Percentiles rank a stretch among this genome's conserved stretches.
These are phyloP conservation scores for Magnaporthiopsis poae DNA, from an alignment of 2,329 filamentous ascomycete genomes.

Conservation along the genomic window DNA sequence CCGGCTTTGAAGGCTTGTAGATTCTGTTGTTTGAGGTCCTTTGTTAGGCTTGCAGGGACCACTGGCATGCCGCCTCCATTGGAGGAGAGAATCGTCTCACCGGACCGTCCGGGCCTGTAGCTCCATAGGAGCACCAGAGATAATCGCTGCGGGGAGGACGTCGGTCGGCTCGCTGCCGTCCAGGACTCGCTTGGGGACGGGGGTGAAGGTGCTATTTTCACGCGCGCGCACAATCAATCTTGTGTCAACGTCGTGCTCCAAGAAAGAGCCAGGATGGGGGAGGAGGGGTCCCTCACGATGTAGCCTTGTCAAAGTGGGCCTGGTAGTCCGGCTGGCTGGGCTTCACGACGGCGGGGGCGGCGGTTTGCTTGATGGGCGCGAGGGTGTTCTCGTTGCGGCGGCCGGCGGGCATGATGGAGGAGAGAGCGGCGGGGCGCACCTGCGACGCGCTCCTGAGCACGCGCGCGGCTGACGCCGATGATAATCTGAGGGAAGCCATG, in stretches of 20 bases:
- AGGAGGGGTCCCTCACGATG: conserved; percentile 56
- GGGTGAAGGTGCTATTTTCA: conserved; percentile 66
- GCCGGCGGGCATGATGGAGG: conserved; percentile 26
- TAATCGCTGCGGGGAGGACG: conserved; percentile 67
- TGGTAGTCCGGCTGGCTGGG: conserved; percentile 72
- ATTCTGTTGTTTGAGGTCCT: conserved; percentile 49
- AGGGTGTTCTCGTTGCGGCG: conserved; percentile 47
- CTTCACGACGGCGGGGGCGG: conserved; percentile 24
- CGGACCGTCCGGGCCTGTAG: conserved; percentile 88
- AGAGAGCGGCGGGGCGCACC: conserved; percentile 27
- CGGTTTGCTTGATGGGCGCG: conserved; percentile 29
- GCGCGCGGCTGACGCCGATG: conserved; percentile 39
- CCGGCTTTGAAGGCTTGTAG: conserved; percentile 83
- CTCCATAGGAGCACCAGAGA: conserved; percentile 88
- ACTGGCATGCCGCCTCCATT: neutral
- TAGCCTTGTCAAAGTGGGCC: conserved; percentile 74
- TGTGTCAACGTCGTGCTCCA: neutral
- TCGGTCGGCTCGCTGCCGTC: conserved; percentile 76
- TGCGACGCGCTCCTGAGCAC: conserved; percentile 38
- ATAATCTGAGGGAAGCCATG: conserved; percentile 57
- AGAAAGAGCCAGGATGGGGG: neutral
- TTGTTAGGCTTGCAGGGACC: neutral
- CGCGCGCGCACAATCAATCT: neutral
- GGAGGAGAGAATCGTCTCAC: conserved; percentile 39
- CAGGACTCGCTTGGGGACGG: conserved; percentile 79